Evolutionary conservation across 495 filamentous ascomycete genomes (phyloP), one percentile per base, ranked within the genome.

Genomic region (Annulohypoxylon bovei): DNA sequence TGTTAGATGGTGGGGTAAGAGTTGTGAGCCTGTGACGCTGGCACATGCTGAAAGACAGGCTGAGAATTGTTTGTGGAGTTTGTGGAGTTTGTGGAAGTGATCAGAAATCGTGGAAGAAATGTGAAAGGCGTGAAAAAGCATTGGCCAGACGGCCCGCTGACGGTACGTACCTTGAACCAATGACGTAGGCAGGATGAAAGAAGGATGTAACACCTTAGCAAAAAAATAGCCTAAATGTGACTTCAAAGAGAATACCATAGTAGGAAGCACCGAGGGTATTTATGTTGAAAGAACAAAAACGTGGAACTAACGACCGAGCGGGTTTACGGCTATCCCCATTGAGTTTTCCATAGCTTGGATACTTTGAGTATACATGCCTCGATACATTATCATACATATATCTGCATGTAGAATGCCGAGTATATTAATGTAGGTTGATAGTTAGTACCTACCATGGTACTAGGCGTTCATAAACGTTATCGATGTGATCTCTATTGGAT

Each of bases 11-110:
- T 63, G 68, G 69, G 70, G 64, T 58, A 50, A 40, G 28, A 44
- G 33, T 49, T 57, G 70, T 62, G 64, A 72, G 65, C 70, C 70
- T 72, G 70, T 72, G 60, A 72, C 70, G 65, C 60, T 72, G 55
- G 70, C 70, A 72, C 70, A 72, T 72, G 70, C 50, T 68, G 65
- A 68, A 72, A 68, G 70, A 67, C 39, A 68, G 65, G 70, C 61
- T 65, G 35, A 61, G 60, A 68, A 68, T 55, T 4, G 22, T 28
- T 47, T 25, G 22, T 27, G 23, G 46, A 50, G 46, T 50, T 25
- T 11, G 23, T 23, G 12, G 23, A 49, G 32, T 11, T 52, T 58
- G 14, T 54, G 47, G 49, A 72, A 62, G 54, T 49, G 55, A 67
- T 64, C 64, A 65, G 44, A 20, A 61, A 68, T 50, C 30, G 39